phyloP scores from a whole-genome alignment of 1,284 basidiomycete genomes.

The Cerrena zonata region DNA sequence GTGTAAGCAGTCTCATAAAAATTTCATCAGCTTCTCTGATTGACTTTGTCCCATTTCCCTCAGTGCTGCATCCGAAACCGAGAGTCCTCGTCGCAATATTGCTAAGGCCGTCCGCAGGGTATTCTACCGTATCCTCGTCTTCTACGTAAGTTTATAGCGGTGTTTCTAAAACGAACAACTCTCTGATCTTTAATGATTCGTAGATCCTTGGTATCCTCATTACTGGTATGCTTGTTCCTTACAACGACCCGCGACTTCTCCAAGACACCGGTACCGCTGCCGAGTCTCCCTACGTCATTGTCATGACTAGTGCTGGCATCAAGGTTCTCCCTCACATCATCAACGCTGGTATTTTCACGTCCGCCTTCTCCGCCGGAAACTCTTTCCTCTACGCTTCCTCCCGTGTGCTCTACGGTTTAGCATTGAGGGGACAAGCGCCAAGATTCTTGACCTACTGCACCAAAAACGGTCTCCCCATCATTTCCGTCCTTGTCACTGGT shows the following conservation, averaged over 20 bases:
- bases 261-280: constrained; percentile 55
- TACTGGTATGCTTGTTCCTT: constrained; percentile 78
- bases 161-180: too few species aligned
- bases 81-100: constrained; percentile 75
- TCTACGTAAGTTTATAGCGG: constrained; percentile 58
- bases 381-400: constrained; percentile 77
- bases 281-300: constrained; percentile 77
- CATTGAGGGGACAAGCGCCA: constrained; percentile 72
- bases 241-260: constrained; percentile 57
- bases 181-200: too few species aligned
- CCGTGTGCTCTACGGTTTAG: constrained; percentile 78
- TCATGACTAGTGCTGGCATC: constrained; percentile 72
- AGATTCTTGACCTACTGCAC: constrained; percentile 62
- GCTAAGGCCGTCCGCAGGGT: constrained; percentile 75
- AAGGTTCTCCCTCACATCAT: constrained; percentile 66
- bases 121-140: constrained; percentile 72
- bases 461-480: constrained; percentile 66
- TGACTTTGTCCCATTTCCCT: constrained; percentile 18
- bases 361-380: constrained; percentile 82
- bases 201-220: constrained; percentile 67
- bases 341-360: constrained; percentile 63
- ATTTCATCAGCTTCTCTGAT: constrained; percentile 16
- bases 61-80: constrained; percentile 67
- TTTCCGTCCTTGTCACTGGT: constrained; percentile 40
- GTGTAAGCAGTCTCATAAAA: constrained; percentile 38